Percentiles rank a stretch among this genome's conserved stretches.
These are phyloP conservation scores for Strobilomyces dryophilus DNA, from an alignment of 768 basidiomycete genomes.

Conservation along the genomic window DNA sequence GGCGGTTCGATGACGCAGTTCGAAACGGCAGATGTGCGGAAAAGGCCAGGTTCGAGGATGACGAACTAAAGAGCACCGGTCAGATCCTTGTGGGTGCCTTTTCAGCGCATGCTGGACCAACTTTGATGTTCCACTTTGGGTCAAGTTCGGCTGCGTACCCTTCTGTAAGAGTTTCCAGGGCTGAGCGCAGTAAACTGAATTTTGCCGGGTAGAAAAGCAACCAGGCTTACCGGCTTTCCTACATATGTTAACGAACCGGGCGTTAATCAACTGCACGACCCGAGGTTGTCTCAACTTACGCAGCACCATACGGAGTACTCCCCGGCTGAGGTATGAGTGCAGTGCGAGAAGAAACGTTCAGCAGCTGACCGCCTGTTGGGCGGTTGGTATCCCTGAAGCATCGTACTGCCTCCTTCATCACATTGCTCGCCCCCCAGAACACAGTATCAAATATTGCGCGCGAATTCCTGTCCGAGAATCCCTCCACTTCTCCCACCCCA, in stretches of 20 bases:
- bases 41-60: conserved; percentile 21
- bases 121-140: conserved; percentile 36
- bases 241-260: background rate
- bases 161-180: conserved; percentile 32
- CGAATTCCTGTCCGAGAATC: conserved; percentile 80
- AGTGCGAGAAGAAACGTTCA: conserved; percentile 33
- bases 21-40: conserved; percentile 18
- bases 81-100: background rate
- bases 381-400: conserved; percentile 36
- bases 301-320: conserved; percentile 22
- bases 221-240: conserved; percentile 20
- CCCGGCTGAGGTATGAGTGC: conserved; percentile 22
- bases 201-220: background rate
- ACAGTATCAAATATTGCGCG: conserved; percentile 47
- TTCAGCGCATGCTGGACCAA: conserved; percentile 1
- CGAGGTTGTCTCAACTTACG: conserved; percentile 17
- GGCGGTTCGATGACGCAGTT: conserved; percentile 11
- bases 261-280: background rate
- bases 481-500: conserved; percentile 56
- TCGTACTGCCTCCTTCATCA: conserved; percentile 31
- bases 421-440: conserved; percentile 31
- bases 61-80: conserved; percentile 12
- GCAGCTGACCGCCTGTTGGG: conserved; percentile 31
- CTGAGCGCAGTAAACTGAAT: conserved; percentile 14
- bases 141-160: conserved; percentile 30